Conservation (phyloP, 371 early-diverging fungal genomes). For the Actinomortierella wolfii region DNA sequence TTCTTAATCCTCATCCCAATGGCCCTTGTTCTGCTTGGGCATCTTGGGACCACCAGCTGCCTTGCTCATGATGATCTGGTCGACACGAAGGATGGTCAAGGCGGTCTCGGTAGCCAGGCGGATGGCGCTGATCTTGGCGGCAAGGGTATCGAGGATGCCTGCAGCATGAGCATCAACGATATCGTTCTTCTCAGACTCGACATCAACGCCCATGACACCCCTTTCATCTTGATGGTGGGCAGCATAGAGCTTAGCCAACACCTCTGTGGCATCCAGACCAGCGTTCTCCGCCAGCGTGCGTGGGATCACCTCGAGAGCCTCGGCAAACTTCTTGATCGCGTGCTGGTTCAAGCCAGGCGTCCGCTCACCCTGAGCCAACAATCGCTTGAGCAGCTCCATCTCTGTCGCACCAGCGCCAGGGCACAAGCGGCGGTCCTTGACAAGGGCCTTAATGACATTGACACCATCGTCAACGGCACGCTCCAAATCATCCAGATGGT, state of each 20-base stretch:
- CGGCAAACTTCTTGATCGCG: constrained; percentile 95
- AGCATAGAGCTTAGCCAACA: constrained; percentile 91
- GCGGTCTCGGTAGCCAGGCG: constrained; percentile 93
- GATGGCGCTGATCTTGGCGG: constrained; percentile 86
- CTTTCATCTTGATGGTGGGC: constrained; percentile 84
- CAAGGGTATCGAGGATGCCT: constrained; percentile 81
- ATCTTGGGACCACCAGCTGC: constrained; percentile 96
- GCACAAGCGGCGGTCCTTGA: constrained; percentile 86
- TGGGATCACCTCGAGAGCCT: constrained; percentile 95
- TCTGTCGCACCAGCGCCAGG: constrained; percentile 97
- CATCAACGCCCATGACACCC: constrained; percentile 47
- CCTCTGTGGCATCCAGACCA: constrained; percentile 94
- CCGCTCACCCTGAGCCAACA: constrained; percentile 70
- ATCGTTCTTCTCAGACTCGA: constrained; percentile 71
- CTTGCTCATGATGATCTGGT: constrained; percentile 98
- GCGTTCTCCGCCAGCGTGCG: constrained; percentile 96
- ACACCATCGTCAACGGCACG: constrained; percentile 98
- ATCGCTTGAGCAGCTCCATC: constrained; percentile 87
- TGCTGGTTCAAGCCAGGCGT: constrained; percentile 96
- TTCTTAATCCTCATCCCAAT: constrained; percentile 91
- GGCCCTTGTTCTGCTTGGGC: constrained; percentile 77
- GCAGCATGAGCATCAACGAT: constrained; percentile 79
- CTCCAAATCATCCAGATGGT: constrained; percentile 97
- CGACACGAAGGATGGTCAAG: constrained; percentile 93
- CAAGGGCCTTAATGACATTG: constrained; percentile 93